Base-by-base conservation (phyloP, 192 early-diverging fungal species). In the Funneliformis mosseae region DNA sequence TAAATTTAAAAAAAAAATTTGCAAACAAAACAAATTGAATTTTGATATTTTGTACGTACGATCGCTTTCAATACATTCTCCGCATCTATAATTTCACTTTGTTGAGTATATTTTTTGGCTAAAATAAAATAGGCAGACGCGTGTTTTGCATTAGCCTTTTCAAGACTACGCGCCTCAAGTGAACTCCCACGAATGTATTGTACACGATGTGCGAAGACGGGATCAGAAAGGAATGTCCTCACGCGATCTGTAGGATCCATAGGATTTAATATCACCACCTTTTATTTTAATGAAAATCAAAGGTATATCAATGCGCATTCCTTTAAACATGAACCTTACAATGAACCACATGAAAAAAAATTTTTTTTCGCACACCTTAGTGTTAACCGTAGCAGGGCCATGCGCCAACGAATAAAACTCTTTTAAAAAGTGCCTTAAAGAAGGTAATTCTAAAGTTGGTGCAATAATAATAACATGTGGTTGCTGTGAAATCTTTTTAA, bases 201-300 rank as follows among this genome's bases (percentile, higher is more conserved):
- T 11, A 79, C 78, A 60, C 78, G 64, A 69, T 79, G 78, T 8
- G 78, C 78, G 27, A 68, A 79, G 10, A 79, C 42, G 5, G 78
- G 78, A 60, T 79, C 78, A 1, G 78, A 79, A 11, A 79, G 55
- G 71, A 79, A 79, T 23, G 78, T 71, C 60, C 33, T 61, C 38
- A 79, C 68, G 8, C 78, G 78, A 12, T 79, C 78, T 41, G 46
- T 79, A 18, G 78, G 78, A 28, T 79, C 67, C 8, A 42, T 9
- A 71, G 78, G 68, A 79, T 79, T 79, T 60, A 79, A 62, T 5
- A 79, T 79, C n/a, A 71, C 78, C 7, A 79, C 78, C 78, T 79
- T 60, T 59, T 12, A 62, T 42, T 63, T 63, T 27, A 4, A n/a
- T 11, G 11, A 64, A 27, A 16, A 25, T 16, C 12, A 55, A 55